Percentiles rank a stretch among this genome's conserved stretches.
phyloP scores from a whole-genome alignment of 352 stramenopile genomes.

The Aphanomyces astaci region DNA sequence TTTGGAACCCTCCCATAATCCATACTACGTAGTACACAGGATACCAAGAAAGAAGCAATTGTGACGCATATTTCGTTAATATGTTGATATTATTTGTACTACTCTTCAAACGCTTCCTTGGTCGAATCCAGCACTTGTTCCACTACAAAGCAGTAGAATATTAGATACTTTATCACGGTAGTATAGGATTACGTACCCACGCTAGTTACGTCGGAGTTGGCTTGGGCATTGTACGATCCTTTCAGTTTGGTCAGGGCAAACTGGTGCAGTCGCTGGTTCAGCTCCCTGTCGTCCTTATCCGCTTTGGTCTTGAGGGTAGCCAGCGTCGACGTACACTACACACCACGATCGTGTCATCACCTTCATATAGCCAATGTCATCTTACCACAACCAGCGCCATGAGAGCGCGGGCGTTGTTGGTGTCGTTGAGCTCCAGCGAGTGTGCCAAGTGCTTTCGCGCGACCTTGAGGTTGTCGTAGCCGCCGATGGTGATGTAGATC shows the following conservation, averaged over 20 bases:
- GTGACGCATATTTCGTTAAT: too few relatives aligned
- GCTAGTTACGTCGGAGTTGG: background rate
- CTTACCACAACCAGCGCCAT: conserved; percentile 35
- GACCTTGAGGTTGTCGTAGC: conserved; percentile 45
- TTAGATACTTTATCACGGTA: background rate
- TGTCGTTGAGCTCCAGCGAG: conserved; percentile 58
- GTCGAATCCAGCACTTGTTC: background rate
- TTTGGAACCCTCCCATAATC: too few relatives aligned
- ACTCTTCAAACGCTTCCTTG: background rate
- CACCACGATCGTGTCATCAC: background rate
- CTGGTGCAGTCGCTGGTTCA: conserved; percentile 48
- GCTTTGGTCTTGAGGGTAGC: conserved; percentile 33
- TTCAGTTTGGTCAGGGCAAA: conserved; percentile 1
- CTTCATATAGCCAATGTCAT: background rate
- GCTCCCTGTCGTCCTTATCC: conserved; percentile 38
- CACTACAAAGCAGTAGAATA: background rate
- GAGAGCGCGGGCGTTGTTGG: conserved; percentile 44
- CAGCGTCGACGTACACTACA: conserved; percentile 49
- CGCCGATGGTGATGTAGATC: conserved; percentile 56
- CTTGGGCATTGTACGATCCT: background rate
- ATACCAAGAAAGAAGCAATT: background rate
- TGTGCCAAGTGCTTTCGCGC: conserved; percentile 65
- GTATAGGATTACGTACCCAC: conserved; percentile 3
- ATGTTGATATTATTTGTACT: background rate
- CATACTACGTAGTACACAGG: too few relatives aligned